A percentile compares a stretch with the other conserved stretches of the same genome.
phyloP scores from a whole-genome alignment of 768 basidiomycete genomes.

The Pisolithus sp. region DNA sequence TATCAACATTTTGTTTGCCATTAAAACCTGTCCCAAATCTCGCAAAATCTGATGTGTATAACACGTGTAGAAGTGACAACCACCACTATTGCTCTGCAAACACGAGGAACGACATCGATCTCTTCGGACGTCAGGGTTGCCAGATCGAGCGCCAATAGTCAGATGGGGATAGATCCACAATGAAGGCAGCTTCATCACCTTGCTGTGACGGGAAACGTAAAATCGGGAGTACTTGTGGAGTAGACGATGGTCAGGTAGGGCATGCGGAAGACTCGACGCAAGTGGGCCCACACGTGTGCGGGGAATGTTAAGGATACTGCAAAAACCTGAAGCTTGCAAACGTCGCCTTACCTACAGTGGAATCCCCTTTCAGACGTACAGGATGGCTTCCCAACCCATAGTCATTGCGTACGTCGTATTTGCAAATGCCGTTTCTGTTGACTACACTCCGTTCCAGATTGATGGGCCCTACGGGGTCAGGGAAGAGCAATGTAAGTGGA shows the following conservation, averaged over 20 bases:
- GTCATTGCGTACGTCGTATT: background rate
- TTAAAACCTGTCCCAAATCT: too few relatives aligned
- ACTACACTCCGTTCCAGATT: background rate
- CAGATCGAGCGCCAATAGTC: background rate
- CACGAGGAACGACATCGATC: background rate
- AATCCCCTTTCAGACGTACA: too few relatives aligned
- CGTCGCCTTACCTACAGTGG: too few relatives aligned
- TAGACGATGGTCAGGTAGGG: too few relatives aligned
- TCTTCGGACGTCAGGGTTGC: background rate
- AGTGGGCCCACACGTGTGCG: too few relatives aligned
- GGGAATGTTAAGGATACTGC: too few relatives aligned
- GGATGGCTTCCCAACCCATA: background rate
- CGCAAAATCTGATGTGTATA: background rate
- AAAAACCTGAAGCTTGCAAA: too few relatives aligned
- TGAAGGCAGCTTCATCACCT: background rate
- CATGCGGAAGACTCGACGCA: too few relatives aligned
- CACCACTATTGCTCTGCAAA: background rate
- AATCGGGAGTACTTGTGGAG: too few relatives aligned
- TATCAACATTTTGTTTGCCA: too few relatives aligned
- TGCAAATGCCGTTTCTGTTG: background rate
- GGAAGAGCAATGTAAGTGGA: background rate
- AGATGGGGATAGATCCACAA: too few relatives aligned
- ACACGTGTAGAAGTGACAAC: background rate
- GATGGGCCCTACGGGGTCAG: background rate
- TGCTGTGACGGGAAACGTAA: too few relatives aligned